phyloP scores from a whole-genome alignment of 2,329 filamentous ascomycete species.

The Graphilbum ipis-grandicollis region DNA sequence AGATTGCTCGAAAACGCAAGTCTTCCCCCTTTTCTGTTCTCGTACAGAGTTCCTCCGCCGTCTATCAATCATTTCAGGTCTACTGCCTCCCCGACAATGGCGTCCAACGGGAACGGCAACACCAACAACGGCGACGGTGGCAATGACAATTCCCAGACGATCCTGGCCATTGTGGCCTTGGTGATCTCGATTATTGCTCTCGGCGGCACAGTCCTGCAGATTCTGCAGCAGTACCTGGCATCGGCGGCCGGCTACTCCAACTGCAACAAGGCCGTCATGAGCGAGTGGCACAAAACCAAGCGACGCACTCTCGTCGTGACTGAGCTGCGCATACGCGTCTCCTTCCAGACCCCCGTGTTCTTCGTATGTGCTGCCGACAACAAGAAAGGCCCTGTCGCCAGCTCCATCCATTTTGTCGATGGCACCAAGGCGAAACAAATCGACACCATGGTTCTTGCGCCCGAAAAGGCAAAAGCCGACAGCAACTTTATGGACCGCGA shows the following conservation, averaged over 20 bases:
- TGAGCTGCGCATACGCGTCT: conserved; percentile 31
- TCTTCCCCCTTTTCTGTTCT: no score
- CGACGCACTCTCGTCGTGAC: conserved; percentile 21
- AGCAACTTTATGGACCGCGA: no score
- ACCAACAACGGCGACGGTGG: background rate
- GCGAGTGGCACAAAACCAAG: conserved; percentile 24
- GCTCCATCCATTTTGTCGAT: conserved; percentile 19
- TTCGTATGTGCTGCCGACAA: conserved; percentile 28
- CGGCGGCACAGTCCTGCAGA: conserved; percentile 25
- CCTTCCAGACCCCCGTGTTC: conserved; percentile 31
- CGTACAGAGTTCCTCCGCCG: no score
- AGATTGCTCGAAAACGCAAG: no score
- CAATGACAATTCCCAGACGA: conserved; percentile 8
- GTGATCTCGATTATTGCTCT: conserved; percentile 29
- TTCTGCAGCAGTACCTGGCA: conserved; percentile 31
- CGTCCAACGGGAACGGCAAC: background rate
- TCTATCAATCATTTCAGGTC: no score
- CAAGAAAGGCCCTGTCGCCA: conserved; percentile 15
- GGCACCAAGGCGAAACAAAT: no score
- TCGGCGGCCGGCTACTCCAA: conserved; percentile 31
- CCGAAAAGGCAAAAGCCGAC: no score
- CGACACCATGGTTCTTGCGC: no score
- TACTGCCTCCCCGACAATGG: background rate
- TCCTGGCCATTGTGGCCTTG: conserved; percentile 25
- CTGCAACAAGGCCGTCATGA: conserved; percentile 29